Conservation (phyloP, 2,329 filamentous ascomycete species). For the Tolypocladium tundrense region DNA sequence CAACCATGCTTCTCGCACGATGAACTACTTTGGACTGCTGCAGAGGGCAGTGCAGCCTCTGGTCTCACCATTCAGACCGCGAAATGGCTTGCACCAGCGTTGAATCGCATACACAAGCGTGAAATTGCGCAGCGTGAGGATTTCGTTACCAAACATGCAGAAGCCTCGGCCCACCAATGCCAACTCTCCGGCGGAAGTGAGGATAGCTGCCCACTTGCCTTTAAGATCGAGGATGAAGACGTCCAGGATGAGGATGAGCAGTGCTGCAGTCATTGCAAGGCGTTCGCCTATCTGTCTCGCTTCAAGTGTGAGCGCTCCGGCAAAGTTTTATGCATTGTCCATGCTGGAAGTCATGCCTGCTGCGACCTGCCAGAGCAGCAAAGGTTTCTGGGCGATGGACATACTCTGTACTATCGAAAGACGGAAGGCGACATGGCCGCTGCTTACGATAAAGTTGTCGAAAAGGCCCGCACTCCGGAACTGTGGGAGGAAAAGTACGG, state of each 20-base stretch:
- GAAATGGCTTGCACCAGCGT: constrained; percentile 85
- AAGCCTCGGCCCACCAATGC: constrained; percentile 43
- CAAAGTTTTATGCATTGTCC: constrained; percentile 72
- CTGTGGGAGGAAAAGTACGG: constrained; percentile 86
- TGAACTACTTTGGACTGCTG: constrained; percentile 84
- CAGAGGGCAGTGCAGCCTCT: constrained; percentile 59
- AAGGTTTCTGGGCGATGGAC: constrained; percentile 58
- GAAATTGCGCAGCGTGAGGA: constrained; percentile 59
- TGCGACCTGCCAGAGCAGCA: constrained; percentile 59
- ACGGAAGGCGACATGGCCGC: constrained; percentile 58
- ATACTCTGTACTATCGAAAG: constrained; percentile 69
- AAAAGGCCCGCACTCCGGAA: constrained; percentile 80
- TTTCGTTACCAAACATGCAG: constrained; percentile 58
- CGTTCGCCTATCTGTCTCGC: constrained; percentile 81
- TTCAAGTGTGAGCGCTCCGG: constrained; percentile 76
- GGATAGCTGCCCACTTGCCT: constrained; percentile 46
- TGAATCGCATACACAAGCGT: constrained; percentile 66
- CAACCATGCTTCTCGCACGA: constrained; percentile 98
- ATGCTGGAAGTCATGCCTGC: constrained; percentile 72
- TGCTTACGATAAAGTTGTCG: constrained; percentile 65
- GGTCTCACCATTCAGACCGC: constrained; percentile 71
- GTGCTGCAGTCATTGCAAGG: constrained; percentile 88
- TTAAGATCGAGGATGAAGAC: constrained; percentile 60
- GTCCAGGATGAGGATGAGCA: constrained; percentile 87
- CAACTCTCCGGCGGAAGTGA: constrained; percentile 29